phyloP scores from a whole-genome alignment of 148 eudicot species.

The Salicornia ramosissima region DNA sequence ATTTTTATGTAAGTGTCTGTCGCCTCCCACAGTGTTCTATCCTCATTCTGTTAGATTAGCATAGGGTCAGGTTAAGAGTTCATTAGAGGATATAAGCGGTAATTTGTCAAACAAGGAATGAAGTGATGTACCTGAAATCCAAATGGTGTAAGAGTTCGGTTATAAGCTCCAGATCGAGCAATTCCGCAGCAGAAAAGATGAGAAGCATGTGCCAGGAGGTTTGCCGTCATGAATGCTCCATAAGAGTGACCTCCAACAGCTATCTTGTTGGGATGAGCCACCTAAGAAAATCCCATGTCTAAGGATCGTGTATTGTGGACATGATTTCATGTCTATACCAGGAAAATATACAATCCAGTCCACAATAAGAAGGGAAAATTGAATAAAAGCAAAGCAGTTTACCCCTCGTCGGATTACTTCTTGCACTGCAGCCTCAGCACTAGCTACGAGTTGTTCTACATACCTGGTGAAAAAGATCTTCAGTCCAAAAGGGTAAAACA shows the following conservation, averaged over 20 bases:
- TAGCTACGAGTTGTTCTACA: slow-evolving; percentile 84
- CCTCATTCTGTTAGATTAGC: slow-evolving; percentile 60
- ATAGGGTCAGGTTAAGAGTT: not conserved
- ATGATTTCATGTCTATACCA: not conserved
- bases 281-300: slow-evolving; percentile 37
- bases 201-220: slow-evolving; percentile 94
- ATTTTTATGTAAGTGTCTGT: slow-evolving; percentile 71
- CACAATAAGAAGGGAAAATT: not conserved
- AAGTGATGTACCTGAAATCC: slow-evolving; percentile 74
- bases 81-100: not conserved
- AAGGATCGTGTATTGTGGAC: not conserved
- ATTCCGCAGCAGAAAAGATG: slow-evolving; percentile 93
- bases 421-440: slow-evolving; percentile 97
- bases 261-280: slow-evolving; percentile 88
- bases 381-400: slow-evolving; percentile 24
- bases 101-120: not conserved
- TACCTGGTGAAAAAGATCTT: slow-evolving; percentile 44
- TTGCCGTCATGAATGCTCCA: slow-evolving; percentile 99
- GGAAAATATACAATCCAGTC: not conserved
- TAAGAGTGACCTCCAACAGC: slow-evolving; percentile 98
- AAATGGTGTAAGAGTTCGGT: slow-evolving; percentile 93
- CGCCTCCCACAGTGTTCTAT: slow-evolving; percentile 96
- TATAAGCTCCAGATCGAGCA: slow-evolving; percentile 97
- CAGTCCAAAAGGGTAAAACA: slow-evolving; percentile 10
- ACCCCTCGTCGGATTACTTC: slow-evolving; percentile 88